These are phyloP conservation scores for Paecilomyces sp. DNA, from an alignment of 2,329 filamentous ascomycete genomes.

Conservation along the genomic window DNA sequence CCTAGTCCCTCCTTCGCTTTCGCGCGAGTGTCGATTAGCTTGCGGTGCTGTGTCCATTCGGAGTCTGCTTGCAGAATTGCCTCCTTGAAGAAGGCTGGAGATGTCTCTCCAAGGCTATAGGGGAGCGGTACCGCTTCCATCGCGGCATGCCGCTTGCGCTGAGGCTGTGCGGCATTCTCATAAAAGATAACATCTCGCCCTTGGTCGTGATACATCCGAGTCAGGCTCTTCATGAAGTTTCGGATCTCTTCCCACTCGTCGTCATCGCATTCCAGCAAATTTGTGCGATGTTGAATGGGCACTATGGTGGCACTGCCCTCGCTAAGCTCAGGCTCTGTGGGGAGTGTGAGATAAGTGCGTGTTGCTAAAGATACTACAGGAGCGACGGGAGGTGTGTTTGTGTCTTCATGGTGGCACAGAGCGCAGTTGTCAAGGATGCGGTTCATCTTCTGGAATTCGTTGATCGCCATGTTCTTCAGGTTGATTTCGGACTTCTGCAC, in stretches of 20 bases:
- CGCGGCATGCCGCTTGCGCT: slow-evolving; percentile 73
- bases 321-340: slow-evolving; percentile 81
- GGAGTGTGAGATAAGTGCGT: slow-evolving; percentile 77
- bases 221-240: slow-evolving; percentile 98
- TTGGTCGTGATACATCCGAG: slow-evolving; percentile 88
- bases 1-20: slow-evolving; percentile 59
- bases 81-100: slow-evolving; percentile 91
- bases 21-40: slow-evolving; percentile 76
- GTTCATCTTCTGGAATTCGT: slow-evolving; percentile 85
- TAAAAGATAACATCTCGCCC: slow-evolving; percentile 93
- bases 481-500: slow-evolving; percentile 84
- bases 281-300: slow-evolving; percentile 76
- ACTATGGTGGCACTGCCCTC: slow-evolving; percentile 81
- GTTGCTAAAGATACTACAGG: slow-evolving; percentile 82
- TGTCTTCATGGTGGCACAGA: slow-evolving; percentile 87
- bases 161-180: slow-evolving; percentile 83
- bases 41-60: slow-evolving; percentile 93
- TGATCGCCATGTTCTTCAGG: slow-evolving; percentile 78
- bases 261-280: slow-evolving; percentile 95
- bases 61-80: slow-evolving; percentile 82
- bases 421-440: slow-evolving; percentile 79
- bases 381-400: slow-evolving; percentile 66
- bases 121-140: slow-evolving; percentile 83
- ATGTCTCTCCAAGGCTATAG: slow-evolving; percentile 81
- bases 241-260: slow-evolving; percentile 99